Evolutionary conservation across 768 basidiomycete genomes (phyloP).

Genomic region (Saitozyma sp.): DNA sequence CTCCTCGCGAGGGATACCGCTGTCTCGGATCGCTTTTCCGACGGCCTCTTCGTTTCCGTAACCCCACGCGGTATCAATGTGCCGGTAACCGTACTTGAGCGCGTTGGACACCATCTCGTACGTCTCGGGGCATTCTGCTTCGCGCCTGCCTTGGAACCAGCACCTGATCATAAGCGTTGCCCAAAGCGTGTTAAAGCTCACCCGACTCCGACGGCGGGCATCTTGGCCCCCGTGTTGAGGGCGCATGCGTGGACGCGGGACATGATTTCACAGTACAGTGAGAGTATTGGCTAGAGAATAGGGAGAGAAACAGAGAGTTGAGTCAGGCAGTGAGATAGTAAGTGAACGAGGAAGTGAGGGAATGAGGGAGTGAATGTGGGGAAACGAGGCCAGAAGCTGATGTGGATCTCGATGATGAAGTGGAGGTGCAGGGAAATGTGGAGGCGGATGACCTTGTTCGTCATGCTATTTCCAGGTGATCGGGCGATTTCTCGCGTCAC

Average conservation of each 20-base stretch:
- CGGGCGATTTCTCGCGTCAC: no score
- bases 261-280: constrained; percentile 32
- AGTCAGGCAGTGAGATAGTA: no score
- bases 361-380: no score
- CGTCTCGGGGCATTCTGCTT: constrained; percentile 66
- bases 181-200: not conserved
- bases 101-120: constrained; percentile 58
- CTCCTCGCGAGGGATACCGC: constrained; percentile 35
- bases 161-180: constrained; percentile 1
- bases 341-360: no score
- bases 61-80: constrained; percentile 78
- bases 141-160: constrained; percentile 61
- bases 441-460: no score
- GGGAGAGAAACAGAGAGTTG: no score
- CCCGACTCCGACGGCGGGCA: constrained; percentile 76
- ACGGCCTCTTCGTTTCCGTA: constrained; percentile 70
- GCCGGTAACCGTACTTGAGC: constrained; percentile 72
- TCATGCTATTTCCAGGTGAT: no score
- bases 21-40: constrained; percentile 36
- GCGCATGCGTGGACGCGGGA: constrained; percentile 53
- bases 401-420: no score
- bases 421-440: no score
- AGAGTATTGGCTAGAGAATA: no score
- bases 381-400: no score
- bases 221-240: constrained; percentile 58